Evolutionary conservation across 2,329 filamentous ascomycete genomes (phyloP).

Genomic region (Exophiala sp.): DNA sequence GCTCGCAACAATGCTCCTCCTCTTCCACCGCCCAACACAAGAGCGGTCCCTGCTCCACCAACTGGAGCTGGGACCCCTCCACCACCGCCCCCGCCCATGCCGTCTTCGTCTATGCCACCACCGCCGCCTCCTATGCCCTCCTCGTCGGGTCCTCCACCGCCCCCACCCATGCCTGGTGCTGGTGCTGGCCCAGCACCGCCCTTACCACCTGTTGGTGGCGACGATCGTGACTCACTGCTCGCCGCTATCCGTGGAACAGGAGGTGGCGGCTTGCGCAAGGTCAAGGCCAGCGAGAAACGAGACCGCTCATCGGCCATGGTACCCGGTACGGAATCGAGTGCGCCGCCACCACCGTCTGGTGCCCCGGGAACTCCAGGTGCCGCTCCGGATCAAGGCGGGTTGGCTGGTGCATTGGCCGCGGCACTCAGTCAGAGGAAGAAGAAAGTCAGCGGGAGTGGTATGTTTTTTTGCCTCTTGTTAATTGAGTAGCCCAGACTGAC

Average conservation of each 20-base stretch:
- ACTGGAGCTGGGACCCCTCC: constrained; percentile 40
- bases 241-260: constrained; percentile 53
- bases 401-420: constrained; percentile 79
- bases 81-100: constrained; percentile 35
- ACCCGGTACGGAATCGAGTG: constrained; percentile 52
- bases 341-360: constrained; percentile 51
- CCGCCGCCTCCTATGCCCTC: constrained; percentile 43
- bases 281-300: constrained; percentile 44
- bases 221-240: constrained; percentile 43
- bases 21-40: constrained; percentile 57
- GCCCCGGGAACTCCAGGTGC: constrained; percentile 46
- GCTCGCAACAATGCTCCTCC: constrained; percentile 43
- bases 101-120: constrained; percentile 36
- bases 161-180: constrained; percentile 29
- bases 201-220: constrained; percentile 38
- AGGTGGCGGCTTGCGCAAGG: constrained; percentile 48
- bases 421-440: constrained; percentile 80
- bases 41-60: constrained; percentile 43
- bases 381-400: constrained; percentile 47
- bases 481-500: constrained; percentile 27
- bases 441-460: constrained; percentile 93
- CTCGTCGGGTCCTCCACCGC: constrained; percentile 39
- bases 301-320: constrained; percentile 46
- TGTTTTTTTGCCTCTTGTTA: constrained; percentile 43
- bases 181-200: constrained; percentile 31